These are phyloP conservation scores for Polytrichum commune DNA, from an alignment of 225 moss, liverwort and hornwort genomes.

Conservation along the genomic window DNA sequence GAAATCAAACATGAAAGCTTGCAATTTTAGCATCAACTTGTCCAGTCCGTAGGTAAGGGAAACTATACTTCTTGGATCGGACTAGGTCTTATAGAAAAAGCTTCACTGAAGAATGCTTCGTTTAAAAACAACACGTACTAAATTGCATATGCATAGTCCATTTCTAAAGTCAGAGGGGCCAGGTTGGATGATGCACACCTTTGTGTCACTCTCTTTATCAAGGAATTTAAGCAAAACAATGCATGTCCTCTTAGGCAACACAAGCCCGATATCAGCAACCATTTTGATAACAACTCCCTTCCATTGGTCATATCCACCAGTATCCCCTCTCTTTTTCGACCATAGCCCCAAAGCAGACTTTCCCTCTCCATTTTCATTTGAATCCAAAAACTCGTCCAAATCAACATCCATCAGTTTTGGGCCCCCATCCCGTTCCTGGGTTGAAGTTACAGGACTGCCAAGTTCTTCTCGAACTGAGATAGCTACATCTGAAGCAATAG, in stretches of 20 bases:
- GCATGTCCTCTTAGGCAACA: constrained; percentile 67
- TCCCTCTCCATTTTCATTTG: constrained; percentile 12
- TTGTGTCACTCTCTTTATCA: constrained; percentile 46
- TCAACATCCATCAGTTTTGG: constrained; percentile 74
- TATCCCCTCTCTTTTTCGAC: constrained; percentile 38
- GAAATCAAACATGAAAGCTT: no score
- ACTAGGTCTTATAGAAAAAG: no score
- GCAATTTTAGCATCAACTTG: no score
- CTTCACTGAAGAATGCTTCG: no score
- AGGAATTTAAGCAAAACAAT: constrained; percentile 54
- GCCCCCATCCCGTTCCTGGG: constrained; percentile 47
- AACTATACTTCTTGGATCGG: no score
- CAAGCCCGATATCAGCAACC: constrained; percentile 60
- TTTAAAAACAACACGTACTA: no score
- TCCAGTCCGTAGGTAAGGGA: no score
- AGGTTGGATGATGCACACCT: constrained; percentile 41
- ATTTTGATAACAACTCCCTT: constrained; percentile 57
- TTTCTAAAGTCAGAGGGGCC: neutral
- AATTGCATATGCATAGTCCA: constrained; percentile 5
- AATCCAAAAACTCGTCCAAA: constrained; percentile 70
- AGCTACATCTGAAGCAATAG: constrained; percentile 41
- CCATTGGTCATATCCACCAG: constrained; percentile 50
- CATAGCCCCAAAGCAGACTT: constrained; percentile 15
- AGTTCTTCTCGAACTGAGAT: constrained; percentile 23
- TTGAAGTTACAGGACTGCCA: constrained; percentile 29